phyloP scores from a whole-genome alignment of 1,284 basidiomycete genomes.

The Ustilago trichophora region DNA sequence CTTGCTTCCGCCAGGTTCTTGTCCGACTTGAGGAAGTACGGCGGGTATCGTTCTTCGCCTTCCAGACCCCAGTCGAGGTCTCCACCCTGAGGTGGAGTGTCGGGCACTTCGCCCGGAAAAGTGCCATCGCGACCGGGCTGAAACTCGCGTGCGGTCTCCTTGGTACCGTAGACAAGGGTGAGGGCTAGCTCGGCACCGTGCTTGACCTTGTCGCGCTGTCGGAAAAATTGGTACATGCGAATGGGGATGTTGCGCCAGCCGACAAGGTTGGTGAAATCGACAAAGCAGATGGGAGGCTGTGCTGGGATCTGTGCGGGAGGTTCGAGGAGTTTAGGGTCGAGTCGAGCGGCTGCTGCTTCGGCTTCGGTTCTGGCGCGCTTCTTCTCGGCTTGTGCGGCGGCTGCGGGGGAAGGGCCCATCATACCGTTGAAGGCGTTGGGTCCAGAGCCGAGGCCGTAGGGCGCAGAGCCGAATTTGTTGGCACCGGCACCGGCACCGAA shows the following conservation, averaged over 20 bases:
- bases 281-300: slow-evolving; percentile 83
- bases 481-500: slow-evolving; percentile 8
- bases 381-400: slow-evolving; percentile 44
- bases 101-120: slow-evolving; percentile 20
- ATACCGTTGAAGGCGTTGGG: slow-evolving; percentile 36
- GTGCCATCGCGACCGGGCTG: slow-evolving; percentile 48
- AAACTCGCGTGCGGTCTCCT: slow-evolving; percentile 73
- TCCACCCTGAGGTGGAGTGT: slow-evolving; percentile 59
- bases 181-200: slow-evolving; percentile 86
- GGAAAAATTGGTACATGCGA: slow-evolving; percentile 93
- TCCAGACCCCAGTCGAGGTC: slow-evolving; percentile 81
- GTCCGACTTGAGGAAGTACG: slow-evolving; percentile 73
- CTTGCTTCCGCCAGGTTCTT: slow-evolving; percentile 77
- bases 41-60: slow-evolving; percentile 77
- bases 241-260: slow-evolving; percentile 86
- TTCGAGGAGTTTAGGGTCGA: slow-evolving; percentile 63
- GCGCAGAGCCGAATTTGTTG: slow-evolving; percentile 24
- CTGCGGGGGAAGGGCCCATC: slow-evolving; percentile 27
- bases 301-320: slow-evolving; percentile 76
- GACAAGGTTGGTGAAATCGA: slow-evolving; percentile 85
- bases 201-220: slow-evolving; percentile 80
- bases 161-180: slow-evolving; percentile 73
- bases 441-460: slow-evolving; percentile 28
- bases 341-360: slow-evolving; percentile 49
- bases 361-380: slow-evolving; percentile 28